Base-by-base conservation (phyloP, 441 rosid genomes). In the Raphanus hybrid region DNA sequence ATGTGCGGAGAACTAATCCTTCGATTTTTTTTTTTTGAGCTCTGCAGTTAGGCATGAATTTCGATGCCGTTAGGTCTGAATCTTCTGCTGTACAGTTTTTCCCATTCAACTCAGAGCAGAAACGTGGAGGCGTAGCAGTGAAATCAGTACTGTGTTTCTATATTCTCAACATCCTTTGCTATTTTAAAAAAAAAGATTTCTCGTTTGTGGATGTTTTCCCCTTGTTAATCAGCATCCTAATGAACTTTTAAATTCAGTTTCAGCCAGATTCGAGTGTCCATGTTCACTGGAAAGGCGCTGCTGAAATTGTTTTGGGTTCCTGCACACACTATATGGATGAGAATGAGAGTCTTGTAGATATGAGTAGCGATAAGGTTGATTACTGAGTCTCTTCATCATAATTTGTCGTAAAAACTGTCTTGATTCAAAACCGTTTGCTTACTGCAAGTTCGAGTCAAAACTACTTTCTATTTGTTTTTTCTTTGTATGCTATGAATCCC, bases 271-370 rank as follows among this genome's bases (percentile, higher is more conserved):
- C 89, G 27, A 80, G 86, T 81, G 91, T 93, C 75, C 94, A 58
- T 78, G 84, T 96, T 85, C 92, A 96, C 81, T 96, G 98, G 99
- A 96, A 96, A 85, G 99, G 99, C 12, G 99, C 97, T 68, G 99
- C 99, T 26, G 99, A 96, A 87, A 89, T 96, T 82, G 93, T 93
- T 69, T 78, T 96, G 70, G 87, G 88, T 39, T 87, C 88, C 35
- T 93, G 99, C 80, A 77, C 94, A 29, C 37, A 71, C 54, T 95
- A 84, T 84, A 81, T 88, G 78, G 87, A 89, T 65, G 61, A 70
- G 69, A 83, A 82, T 80, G 97, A 78, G 77, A 35, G 59, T 20
- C 37, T 76, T 74, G 81, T 79, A 45, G 78, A 84, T 41, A 81
- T 95, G 88, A 88, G 87, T 78, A 87, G 84, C 77, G 84, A 85